These are phyloP conservation scores for Mycena rebaudengoi DNA, from an alignment of 768 basidiomycete genomes.

Conservation along the genomic window DNA sequence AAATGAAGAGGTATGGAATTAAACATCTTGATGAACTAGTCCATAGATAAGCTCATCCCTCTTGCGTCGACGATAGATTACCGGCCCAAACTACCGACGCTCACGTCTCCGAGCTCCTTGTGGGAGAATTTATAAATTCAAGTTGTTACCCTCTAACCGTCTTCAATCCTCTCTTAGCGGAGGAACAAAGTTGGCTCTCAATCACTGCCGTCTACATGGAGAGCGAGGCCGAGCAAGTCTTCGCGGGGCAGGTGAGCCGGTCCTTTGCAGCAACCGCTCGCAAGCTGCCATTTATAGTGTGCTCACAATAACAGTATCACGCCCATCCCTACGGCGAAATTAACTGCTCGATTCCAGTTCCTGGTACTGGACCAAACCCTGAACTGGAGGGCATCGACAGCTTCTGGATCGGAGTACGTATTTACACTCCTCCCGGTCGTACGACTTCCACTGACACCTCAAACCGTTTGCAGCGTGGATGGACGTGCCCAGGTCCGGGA, in stretches of 20 bases:
- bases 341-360: background rate
- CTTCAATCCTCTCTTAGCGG: background rate
- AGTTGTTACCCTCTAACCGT: background rate
- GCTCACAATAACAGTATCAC: background rate
- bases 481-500: background rate
- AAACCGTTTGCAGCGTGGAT: background rate
- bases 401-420: background rate
- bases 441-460: background rate
- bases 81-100: slow-evolving; percentile 1
- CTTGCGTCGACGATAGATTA: background rate
- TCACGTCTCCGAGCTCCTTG: background rate
- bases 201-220: background rate
- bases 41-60: no score
- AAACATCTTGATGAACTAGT: no score
- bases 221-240: background rate
- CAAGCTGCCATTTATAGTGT: no score
- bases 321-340: background rate
- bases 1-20: background rate
- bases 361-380: background rate
- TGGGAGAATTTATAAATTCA: background rate
- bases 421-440: background rate
- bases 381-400: background rate
- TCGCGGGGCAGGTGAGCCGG: background rate
- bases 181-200: background rate
- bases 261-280: no score